Evolutionary conservation across 768 basidiomycete species (phyloP), one percentile per base, ranked within the genome.

Genomic region (Glaciozyma antarctica): DNA sequence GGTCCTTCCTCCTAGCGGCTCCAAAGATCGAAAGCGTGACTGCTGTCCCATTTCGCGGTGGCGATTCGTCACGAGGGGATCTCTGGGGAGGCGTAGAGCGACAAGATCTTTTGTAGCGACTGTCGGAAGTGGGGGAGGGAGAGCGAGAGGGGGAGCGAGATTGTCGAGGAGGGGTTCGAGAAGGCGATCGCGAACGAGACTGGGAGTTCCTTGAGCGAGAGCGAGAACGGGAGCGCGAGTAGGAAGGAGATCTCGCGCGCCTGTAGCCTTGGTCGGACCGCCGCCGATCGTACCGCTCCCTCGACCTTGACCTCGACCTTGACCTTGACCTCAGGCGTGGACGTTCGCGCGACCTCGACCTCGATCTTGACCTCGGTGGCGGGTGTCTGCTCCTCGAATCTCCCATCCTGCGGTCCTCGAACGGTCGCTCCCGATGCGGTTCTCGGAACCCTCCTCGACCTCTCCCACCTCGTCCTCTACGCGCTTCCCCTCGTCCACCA

Each of bases 21-120:
- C 67, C 67, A 24, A 69, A 66, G 44, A 65, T 69, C 15, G 43
- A 58, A 6, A 69, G 26, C 26, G 28, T 16, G 51, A 28, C 15
- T 5, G 51, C 22, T 7, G 51, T 48, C 24, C 13, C 38, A 13
- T 41, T 21, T 9, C 21, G n/a, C 6, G 47, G 47, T 21, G 22
- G 22, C n/a, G 51, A 24, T 52, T 5, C 22, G 19, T 5, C 22
- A 13, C 22, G n/a, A n/a, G 26, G 51, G n/a, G 51, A 19, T 19
- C 5, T 1, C 22, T 16, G 51, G 10, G 5, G 51, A 52, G 51
- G 51, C 22, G 51, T 24, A 28, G 51, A 24, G 51, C 3, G 51
- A 22, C n/a, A 15, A 10, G 51, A n/a, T 5, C 8, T 1, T 48
- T 52, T 26, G 24, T 13, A 52, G 26, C 9, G 15, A 22, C 7